Base-by-base conservation (phyloP, 2,329 filamentous ascomycete species). In the Arthrobotrys sinensis region DNA sequence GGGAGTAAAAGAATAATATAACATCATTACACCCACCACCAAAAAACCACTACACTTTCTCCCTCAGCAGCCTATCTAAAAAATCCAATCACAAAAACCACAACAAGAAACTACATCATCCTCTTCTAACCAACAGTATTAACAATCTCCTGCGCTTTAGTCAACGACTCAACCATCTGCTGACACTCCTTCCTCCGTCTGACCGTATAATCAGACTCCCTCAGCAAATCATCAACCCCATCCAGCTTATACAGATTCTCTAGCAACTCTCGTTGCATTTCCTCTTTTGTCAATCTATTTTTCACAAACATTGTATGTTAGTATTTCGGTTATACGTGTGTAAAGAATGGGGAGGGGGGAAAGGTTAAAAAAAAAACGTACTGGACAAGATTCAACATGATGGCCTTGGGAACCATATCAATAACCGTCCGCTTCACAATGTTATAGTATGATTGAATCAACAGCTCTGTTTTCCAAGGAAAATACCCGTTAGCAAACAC, bases 341-440 rank as follows among this genome's bases (percentile, higher is more conserved):
- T 28, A 28, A 28, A 4, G 24, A 28, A 28, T 2, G 24, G 24
- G 32, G 19, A 45, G 16, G 40, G 40, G 10, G 40, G 19, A 36
- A 36, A 12, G 32, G 6, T 28, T 28, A 1, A 46, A 46, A 14
- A 1, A 46, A 46, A 14, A 19, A 91, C 93, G 84, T 90, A 97
- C 92, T 95, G 91, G 64, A 99, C 96, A 53, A 99, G 91, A 82
- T 89, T 97, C 81, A 98, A 89, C 96, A 99, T 99, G 84, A 99
- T 96, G 46, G 96, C 96, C 87, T 99, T 99, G 81, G 96, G 96
- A 4, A 99, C 96, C 96, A 99, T 99, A 83, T 99, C 96, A 81
- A 98, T 97, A 94, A 99, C 96, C 79, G 96, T 99, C 81, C 96
- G 89, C 87, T 94, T 93, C 81, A 97, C 94, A 84, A 99, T 99